Conservation (phyloP, 805 yeast species). For the Candida gorgasii region DNA sequence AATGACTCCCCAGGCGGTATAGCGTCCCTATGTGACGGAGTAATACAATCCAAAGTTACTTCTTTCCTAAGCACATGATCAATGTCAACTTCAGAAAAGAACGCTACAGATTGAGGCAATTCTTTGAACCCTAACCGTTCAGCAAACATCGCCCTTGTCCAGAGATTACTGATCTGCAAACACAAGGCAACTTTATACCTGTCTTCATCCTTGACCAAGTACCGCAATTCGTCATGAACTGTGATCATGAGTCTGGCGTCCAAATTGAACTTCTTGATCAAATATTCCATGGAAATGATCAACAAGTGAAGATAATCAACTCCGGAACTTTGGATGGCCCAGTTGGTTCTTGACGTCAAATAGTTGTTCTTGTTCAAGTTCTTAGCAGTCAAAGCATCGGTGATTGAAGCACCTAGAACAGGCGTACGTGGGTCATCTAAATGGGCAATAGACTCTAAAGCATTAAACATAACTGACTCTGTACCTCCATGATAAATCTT, state of each 20-base stretch:
- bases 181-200: constrained; percentile 76
- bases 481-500: constrained; percentile 81
- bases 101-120: constrained; percentile 93
- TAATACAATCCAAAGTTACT: constrained; percentile 86
- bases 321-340: constrained; percentile 98
- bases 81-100: constrained; percentile 90
- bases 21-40: constrained; percentile 77
- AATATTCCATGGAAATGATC: constrained; percentile 83
- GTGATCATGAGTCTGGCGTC: constrained; percentile 81
- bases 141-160: constrained; percentile 96
- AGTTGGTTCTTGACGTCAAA: constrained; percentile 87
- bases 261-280: constrained; percentile 60
- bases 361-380: constrained; percentile 67
- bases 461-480: constrained; percentile 88
- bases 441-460: constrained; percentile 83
- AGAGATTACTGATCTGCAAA: constrained; percentile 82
- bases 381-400: constrained; percentile 70
- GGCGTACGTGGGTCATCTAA: constrained; percentile 85
- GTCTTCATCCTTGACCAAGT: constrained; percentile 71
- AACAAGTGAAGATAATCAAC: constrained; percentile 91
- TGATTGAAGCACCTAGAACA: constrained; percentile 88
- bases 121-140: constrained; percentile 88
- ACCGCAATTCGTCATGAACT: constrained; percentile 94
- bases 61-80: constrained; percentile 89
- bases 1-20: constrained; percentile 80